These are phyloP conservation scores for Umbelopsis vinacea DNA, from an alignment of 192 early-diverging fungal species.

Conservation along the genomic window DNA sequence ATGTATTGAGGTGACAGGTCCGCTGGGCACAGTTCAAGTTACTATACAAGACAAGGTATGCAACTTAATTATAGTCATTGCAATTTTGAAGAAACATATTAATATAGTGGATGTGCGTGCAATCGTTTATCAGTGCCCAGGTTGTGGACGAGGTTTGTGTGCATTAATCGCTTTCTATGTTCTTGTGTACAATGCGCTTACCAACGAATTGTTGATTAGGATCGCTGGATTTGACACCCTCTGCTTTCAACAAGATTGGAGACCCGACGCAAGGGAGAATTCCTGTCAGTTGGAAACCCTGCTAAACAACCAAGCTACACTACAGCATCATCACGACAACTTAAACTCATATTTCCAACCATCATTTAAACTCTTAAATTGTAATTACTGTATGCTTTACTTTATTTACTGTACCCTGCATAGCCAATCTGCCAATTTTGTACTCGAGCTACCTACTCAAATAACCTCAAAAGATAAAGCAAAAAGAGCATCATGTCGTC, in stretches of 20 bases:
- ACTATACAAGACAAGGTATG: constrained; percentile 60
- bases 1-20: constrained; percentile 53
- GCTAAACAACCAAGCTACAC: constrained; percentile 2
- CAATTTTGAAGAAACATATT: neutral
- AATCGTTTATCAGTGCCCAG: constrained; percentile 2
- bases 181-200: neutral
- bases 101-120: neutral
- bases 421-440: too few species aligned
- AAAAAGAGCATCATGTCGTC: too few species aligned
- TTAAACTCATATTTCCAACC: neutral
- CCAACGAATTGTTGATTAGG: neutral
- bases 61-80: neutral
- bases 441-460: too few species aligned
- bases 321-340: neutral
- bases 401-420: too few species aligned
- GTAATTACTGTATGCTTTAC: too few species aligned
- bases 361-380: neutral
- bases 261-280: constrained; percentile 35
- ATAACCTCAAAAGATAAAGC: too few species aligned
- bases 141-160: constrained; percentile 26
- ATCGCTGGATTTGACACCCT: constrained; percentile 40
- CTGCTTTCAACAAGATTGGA: constrained; percentile 39
- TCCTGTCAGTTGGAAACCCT: constrained; percentile 35
- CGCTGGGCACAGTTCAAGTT: constrained; percentile 52
- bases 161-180: neutral